Evolutionary conservation across 495 filamentous ascomycete genomes (phyloP).

Genomic region (Usnea hakonensis): DNA sequence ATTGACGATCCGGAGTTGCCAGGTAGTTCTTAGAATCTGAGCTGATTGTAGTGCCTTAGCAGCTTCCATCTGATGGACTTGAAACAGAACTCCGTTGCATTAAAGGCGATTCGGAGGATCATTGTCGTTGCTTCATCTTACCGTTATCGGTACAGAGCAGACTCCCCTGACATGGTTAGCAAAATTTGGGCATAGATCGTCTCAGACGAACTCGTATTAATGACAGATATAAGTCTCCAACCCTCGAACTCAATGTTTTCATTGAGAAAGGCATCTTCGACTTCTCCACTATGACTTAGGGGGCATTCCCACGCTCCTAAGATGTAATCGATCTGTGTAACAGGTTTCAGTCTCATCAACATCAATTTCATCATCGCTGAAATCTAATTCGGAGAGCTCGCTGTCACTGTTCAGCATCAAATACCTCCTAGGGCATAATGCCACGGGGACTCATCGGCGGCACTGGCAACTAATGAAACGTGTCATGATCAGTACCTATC

Average conservation of each 20-base stretch:
- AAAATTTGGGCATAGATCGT: background rate
- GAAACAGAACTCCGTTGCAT: background rate
- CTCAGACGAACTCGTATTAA: background rate
- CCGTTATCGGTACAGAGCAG: background rate
- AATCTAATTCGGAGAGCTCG: no score
- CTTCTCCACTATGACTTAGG: background rate
- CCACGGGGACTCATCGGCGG: no score
- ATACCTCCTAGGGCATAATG: no score
- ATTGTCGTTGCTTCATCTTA: background rate
- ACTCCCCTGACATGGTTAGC: background rate
- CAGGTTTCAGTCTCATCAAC: no score
- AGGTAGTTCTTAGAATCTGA: background rate
- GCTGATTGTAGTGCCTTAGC: background rate
- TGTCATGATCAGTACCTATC: no score
- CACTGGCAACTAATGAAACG: no score
- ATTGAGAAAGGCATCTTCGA: background rate
- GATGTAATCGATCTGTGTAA: background rate
- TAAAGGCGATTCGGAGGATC: background rate
- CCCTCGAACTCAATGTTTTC: background rate
- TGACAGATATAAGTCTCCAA: background rate
- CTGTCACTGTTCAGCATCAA: no score
- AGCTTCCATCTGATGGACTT: background rate
- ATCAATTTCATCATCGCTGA: no score
- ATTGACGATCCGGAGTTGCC: background rate
- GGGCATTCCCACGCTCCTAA: background rate